Percentiles rank a stretch among this genome's conserved stretches.
Conservation (phyloP, 2,329 filamentous ascomycete species). For the Hypoxylon sp. region DNA sequence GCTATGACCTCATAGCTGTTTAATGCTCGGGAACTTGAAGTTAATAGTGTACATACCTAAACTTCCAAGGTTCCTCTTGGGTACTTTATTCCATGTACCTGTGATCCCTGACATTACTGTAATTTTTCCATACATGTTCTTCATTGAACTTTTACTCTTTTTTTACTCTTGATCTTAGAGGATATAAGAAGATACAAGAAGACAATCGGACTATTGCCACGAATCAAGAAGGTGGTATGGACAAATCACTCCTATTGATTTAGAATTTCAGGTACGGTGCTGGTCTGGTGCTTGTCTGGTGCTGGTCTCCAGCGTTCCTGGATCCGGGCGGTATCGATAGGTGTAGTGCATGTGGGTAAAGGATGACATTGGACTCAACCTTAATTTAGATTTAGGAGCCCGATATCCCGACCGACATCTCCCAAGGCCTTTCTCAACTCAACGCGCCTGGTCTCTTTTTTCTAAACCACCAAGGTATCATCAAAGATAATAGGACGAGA, state of each 20-base stretch:
- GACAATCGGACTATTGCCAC: slow-evolving; percentile 5
- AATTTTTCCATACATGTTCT: neutral
- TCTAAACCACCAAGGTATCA: slow-evolving; percentile 1
- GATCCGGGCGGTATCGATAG: too few species aligned
- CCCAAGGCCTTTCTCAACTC: neutral
- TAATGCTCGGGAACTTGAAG: neutral
- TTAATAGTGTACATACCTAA: neutral
- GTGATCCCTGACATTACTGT: neutral
- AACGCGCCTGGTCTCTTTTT: slow-evolving; percentile 16
- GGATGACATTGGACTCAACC: slow-evolving; percentile 39
- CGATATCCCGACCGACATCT: slow-evolving; percentile 39
- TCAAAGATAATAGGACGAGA: slow-evolving; percentile 22
- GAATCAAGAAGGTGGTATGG: slow-evolving; percentile 14
- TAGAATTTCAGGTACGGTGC: slow-evolving; percentile 14
- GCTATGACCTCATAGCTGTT: slow-evolving; percentile 36
- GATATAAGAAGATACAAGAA: slow-evolving; percentile 3
- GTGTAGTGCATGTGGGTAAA: slow-evolving; percentile 14
- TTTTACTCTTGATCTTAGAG: neutral
- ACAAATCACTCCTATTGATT: slow-evolving; percentile 9
- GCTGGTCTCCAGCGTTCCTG: neutral
- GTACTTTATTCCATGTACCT: neutral
- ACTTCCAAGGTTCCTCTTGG: too few species aligned
- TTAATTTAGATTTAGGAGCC: slow-evolving; percentile 40
- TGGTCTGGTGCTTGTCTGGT: neutral
- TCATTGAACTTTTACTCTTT: neutral